Conservation (phyloP, 2,329 filamentous ascomycete species). For the Cercospora nicotianae region DNA sequence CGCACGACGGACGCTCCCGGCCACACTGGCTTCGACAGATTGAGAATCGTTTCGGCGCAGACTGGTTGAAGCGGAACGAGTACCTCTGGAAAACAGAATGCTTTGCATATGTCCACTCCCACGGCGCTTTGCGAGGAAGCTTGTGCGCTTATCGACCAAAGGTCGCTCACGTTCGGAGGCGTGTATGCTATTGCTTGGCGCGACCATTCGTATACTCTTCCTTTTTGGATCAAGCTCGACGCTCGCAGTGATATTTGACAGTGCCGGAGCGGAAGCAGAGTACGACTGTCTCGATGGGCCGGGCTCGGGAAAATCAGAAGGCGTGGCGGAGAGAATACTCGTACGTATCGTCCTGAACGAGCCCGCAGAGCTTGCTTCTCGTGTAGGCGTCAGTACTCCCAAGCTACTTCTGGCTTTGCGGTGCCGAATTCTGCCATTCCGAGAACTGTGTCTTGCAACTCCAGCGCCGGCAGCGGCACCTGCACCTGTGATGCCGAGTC, state of each 20-base stretch:
- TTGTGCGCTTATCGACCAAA: constrained; percentile 44
- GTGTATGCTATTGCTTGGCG: constrained; percentile 38
- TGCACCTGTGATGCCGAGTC: constrained; percentile 29
- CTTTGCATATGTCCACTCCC: constrained; percentile 39
- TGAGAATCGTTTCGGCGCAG: constrained; percentile 20
- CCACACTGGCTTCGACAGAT: constrained; percentile 25
- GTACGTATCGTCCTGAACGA: constrained; percentile 44
- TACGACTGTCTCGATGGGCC: constrained; percentile 28
- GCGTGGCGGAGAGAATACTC: constrained; percentile 43
- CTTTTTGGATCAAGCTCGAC: constrained; percentile 35
- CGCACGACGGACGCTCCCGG: constrained; percentile 25
- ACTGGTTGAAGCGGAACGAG: constrained; percentile 26
- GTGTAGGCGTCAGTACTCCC: constrained; percentile 31
- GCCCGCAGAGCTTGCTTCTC: constrained; percentile 39
- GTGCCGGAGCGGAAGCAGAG: constrained; percentile 30
- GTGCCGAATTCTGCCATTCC: constrained; percentile 18
- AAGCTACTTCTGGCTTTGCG: constrained; percentile 28
- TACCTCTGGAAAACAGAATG: constrained; percentile 43
- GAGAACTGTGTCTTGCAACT: constrained; percentile 7
- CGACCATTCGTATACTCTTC: constrained; percentile 44
- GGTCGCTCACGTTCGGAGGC: constrained; percentile 17
- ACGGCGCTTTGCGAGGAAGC: constrained; percentile 46
- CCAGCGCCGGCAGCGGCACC: constrained; percentile 18
- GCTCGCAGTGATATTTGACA: constrained; percentile 30
- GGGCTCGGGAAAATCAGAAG: constrained; percentile 42